phyloP scores from a whole-genome alignment of 176 grass and related monocot genomes.

The Eragrostis curvula region DNA sequence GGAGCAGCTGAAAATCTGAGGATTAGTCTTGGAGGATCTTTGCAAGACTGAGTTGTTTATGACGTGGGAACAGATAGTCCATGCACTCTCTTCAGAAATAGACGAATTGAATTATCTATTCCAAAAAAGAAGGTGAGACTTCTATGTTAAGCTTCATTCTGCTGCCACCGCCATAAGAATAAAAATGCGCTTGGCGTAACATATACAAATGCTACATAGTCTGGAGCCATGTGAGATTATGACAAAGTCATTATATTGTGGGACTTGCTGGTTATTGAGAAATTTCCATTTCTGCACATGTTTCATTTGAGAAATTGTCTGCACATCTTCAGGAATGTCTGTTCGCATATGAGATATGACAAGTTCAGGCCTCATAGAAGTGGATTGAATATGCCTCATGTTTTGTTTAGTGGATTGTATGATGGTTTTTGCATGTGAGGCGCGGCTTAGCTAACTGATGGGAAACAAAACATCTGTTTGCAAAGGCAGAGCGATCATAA shows the following conservation, averaged over 20 bases:
- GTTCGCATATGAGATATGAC: background rate
- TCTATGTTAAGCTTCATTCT: conserved; percentile 17
- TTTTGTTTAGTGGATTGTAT: conserved; percentile 13
- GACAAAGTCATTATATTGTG: background rate
- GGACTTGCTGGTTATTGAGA: background rate
- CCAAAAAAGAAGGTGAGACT: conserved; percentile 71
- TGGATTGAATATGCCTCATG: background rate
- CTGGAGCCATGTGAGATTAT: background rate
- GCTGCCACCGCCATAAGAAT: background rate
- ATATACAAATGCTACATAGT: background rate
- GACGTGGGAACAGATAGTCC: conserved; percentile 58
- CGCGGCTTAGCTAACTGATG: conserved; percentile 39
- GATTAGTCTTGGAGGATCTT: conserved; percentile 80
- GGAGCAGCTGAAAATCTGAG: conserved; percentile 67
- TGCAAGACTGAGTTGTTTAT: conserved; percentile 87
- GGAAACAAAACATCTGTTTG: conserved; percentile 39
- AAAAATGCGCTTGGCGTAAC: background rate
- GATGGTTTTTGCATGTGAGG: background rate
- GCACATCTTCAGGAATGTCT: background rate
- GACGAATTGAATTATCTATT: conserved; percentile 83
- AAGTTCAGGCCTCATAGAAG: conserved; percentile 11
- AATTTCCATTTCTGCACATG: background rate
- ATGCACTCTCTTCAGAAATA: conserved; percentile 74
- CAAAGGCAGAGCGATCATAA: conserved; percentile 69
- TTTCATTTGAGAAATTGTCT: background rate